Percentiles rank a stretch among this genome's conserved stretches.
phyloP scores from a whole-genome alignment of 2,329 filamentous ascomycete genomes.

The Lecanicillium sp. region DNA sequence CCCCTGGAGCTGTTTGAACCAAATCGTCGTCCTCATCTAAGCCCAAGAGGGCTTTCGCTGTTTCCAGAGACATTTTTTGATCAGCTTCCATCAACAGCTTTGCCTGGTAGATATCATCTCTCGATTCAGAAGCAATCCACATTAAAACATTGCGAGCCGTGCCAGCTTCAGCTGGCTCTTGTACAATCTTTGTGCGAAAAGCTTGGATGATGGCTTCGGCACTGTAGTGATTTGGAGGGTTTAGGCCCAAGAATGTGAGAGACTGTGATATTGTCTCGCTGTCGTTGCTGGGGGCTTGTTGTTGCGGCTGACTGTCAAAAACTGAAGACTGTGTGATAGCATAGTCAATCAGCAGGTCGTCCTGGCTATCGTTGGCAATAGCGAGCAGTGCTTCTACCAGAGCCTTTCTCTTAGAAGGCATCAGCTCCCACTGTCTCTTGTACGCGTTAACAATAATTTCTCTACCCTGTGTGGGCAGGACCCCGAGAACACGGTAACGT shows the following conservation, averaged over 20 bases:
- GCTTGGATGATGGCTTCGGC: conserved; percentile 25
- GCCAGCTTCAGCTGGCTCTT: conserved; percentile 21
- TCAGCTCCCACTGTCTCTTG: conserved; percentile 29
- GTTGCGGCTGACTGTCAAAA: conserved; percentile 27
- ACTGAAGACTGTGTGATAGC: conserved; percentile 29
- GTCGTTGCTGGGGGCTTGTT: conserved; percentile 20
- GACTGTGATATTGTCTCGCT: conserved; percentile 23
- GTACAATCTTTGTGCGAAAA: conserved; percentile 23
- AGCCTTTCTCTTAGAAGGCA: conserved; percentile 19
- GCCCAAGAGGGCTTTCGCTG: conserved; percentile 23
- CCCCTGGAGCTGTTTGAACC: conserved; percentile 8
- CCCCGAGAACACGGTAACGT: conserved; percentile 27
- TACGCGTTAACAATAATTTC: conserved; percentile 30
- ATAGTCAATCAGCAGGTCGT: conserved; percentile 26
- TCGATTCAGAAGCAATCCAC: conserved; percentile 23
- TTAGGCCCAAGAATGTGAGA: conserved; percentile 24
- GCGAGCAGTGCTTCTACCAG: conserved; percentile 24
- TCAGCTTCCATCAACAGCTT: conserved; percentile 25
- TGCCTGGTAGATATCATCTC: conserved; percentile 25
- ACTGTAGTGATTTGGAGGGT: conserved; percentile 26
- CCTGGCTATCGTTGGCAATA: conserved; percentile 25
- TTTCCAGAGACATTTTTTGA: conserved; percentile 26
- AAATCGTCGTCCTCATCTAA: conserved; percentile 15
- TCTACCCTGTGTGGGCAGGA: conserved; percentile 25
- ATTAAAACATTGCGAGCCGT: conserved; percentile 25